phyloP scores from a whole-genome alignment of 2,329 filamentous ascomycete species.

The Fusarium tricinctum region DNA sequence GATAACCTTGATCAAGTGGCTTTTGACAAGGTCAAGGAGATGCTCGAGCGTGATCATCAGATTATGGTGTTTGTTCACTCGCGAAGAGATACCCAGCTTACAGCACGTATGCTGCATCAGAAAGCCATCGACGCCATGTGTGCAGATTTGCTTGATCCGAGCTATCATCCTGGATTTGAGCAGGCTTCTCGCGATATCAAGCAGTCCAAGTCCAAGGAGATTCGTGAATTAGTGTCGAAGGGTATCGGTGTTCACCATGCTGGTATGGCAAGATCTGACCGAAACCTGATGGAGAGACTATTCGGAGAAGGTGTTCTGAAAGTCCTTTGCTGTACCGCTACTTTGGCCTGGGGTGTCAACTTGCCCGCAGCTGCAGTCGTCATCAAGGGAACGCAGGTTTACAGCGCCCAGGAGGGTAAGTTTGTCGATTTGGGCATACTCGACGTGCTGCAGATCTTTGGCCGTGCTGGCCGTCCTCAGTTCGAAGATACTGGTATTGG shows the following conservation, averaged over 20 bases:
- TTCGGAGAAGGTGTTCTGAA: conserved; percentile 95
- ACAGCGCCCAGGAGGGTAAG: conserved; percentile 95
- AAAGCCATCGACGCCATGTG: conserved; percentile 87
- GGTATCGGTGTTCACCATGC: conserved; percentile 97
- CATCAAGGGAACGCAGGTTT: conserved; percentile 98
- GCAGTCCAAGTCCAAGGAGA: conserved; percentile 84
- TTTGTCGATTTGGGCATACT: conserved; percentile 97
- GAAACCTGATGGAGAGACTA: conserved; percentile 94
- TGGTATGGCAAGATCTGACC: conserved; percentile 93
- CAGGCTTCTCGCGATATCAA: conserved; percentile 87
- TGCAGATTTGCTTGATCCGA: conserved; percentile 86
- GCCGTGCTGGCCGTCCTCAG: conserved; percentile 96
- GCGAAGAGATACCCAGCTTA: conserved; percentile 90
- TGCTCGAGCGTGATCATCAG: conserved; percentile 93
- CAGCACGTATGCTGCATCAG: conserved; percentile 86
- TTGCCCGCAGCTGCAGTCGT: conserved; percentile 95
- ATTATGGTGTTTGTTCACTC: conserved; percentile 99
- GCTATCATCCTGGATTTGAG: conserved; percentile 82
- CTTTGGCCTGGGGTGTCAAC: conserved; percentile 98
- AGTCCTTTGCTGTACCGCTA: conserved; percentile 97
- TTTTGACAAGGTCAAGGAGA: conserved; percentile 94
- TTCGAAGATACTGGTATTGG: conserved; percentile 98
- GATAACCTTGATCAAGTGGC: conserved; percentile 90
- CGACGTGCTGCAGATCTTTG: conserved; percentile 97
- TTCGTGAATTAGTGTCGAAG: conserved; percentile 89